A percentile compares a stretch with the other conserved stretches of the same genome.
These are phyloP conservation scores for Apiospora kogelbergensis DNA, from an alignment of 2,329 filamentous ascomycete genomes.

Conservation along the genomic window DNA sequence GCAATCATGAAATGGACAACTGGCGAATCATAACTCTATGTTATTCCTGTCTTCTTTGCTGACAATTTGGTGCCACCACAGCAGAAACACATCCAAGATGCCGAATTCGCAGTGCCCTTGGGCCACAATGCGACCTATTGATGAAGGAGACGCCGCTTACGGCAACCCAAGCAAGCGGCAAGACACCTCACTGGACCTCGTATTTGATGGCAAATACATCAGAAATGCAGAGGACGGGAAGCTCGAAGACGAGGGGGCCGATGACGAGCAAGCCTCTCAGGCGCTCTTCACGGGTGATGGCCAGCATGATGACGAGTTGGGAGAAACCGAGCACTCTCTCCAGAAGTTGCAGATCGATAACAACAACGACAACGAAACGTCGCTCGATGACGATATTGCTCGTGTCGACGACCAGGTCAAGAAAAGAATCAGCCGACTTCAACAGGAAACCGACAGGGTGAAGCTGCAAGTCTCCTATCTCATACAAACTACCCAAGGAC, in stretches of 20 bases:
- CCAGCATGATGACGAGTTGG: neutral
- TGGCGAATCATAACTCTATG: too few species aligned
- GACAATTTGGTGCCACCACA: too few species aligned
- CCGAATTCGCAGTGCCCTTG: too few species aligned
- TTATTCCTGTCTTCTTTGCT: too few species aligned
- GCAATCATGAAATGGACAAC: too few species aligned
- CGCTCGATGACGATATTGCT: neutral
- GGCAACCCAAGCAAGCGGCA: neutral
- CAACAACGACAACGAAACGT: neutral
- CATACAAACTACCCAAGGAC: neutral
- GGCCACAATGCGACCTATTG: too few species aligned
- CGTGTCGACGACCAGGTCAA: neutral
- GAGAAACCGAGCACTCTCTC: neutral
- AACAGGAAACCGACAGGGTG: too few species aligned
- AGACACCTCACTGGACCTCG: neutral
- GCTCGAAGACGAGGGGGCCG: neutral
- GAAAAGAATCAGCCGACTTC: neutral
- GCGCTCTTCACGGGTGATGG: too few species aligned
- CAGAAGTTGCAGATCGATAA: neutral
- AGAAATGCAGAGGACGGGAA: too few species aligned
- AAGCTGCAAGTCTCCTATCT: neutral
- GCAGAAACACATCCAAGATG: too few species aligned
- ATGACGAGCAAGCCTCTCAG: too few species aligned
- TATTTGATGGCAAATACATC: too few species aligned
- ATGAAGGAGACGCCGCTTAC: fast-evolving